Conservation (phyloP, 2,329 filamentous ascomycete species). For the Berkeleyomyces rouxiae region DNA sequence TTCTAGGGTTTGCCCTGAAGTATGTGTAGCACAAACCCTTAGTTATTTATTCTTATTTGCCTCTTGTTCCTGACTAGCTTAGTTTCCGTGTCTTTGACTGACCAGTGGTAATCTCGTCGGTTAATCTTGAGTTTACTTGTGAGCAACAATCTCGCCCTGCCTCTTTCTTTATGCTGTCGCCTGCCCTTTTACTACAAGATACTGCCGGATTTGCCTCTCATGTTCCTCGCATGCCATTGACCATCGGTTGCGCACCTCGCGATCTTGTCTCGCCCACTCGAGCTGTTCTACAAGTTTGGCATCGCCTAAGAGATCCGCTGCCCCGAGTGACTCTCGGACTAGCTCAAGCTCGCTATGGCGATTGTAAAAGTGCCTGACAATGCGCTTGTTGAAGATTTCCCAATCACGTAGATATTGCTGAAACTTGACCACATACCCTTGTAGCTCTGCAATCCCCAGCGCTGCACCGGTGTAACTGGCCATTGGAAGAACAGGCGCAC, state of each 20-base stretch:
- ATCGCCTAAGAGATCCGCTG: constrained; percentile 27
- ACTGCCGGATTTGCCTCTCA: constrained; percentile 39
- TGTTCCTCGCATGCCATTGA: constrained; percentile 42
- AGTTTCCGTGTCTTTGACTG: no score
- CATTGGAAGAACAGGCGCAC: constrained; percentile 28
- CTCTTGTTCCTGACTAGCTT: no score
- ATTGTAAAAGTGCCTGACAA: constrained; percentile 39
- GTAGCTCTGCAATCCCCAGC: background rate
- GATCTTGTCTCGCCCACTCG: constrained; percentile 45
- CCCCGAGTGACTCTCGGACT: constrained; percentile 29
- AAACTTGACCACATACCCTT: constrained; percentile 4
- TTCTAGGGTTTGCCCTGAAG: no score
- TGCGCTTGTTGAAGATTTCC: constrained; percentile 28
- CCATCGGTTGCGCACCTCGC: constrained; percentile 45
- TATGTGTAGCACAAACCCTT: no score
- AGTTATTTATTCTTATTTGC: no score
- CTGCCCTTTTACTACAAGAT: constrained; percentile 28
- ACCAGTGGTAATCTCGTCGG: no score
- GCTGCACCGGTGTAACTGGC: background rate
- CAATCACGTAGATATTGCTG: constrained; percentile 16
- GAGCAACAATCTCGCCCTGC: background rate
- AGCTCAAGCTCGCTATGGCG: constrained; percentile 29
- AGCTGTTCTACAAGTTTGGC: constrained; percentile 33
- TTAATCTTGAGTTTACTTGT: no score
- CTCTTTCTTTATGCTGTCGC: background rate